Percentiles rank a stretch among this genome's conserved stretches.
phyloP scores from a whole-genome alignment of 106 monocot species.

The Vanilla planifolia region DNA sequence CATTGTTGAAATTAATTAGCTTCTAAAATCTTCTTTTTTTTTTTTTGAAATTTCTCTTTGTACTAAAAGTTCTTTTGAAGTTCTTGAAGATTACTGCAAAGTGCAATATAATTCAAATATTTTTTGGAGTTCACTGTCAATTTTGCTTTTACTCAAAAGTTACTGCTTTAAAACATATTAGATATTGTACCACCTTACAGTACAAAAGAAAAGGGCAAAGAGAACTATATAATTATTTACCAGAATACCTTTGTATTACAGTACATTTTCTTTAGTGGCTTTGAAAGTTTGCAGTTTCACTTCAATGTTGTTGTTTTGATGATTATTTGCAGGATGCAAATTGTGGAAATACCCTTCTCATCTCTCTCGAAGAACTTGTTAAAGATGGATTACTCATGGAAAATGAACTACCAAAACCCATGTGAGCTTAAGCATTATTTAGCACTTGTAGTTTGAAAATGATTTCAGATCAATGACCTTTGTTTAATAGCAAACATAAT shows the following conservation, averaged over 20 bases:
- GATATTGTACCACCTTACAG: background rate
- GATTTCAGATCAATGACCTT: background rate
- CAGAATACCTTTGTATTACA: background rate
- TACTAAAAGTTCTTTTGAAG: too few species aligned
- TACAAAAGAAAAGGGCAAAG: background rate
- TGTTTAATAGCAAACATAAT: background rate
- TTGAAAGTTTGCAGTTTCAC: background rate
- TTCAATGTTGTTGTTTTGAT: background rate
- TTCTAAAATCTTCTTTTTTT: background rate
- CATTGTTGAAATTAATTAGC: conserved; percentile 3
- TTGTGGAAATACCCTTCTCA: conserved; percentile 93
- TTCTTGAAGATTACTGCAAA: background rate
- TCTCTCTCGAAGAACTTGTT: conserved; percentile 91
- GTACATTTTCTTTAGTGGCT: background rate
- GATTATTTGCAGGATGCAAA: conserved; percentile 79
- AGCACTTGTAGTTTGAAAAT: conserved; percentile 7
- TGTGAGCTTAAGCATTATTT: conserved; percentile 40
- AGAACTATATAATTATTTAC: background rate
- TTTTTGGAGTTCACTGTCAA: background rate
- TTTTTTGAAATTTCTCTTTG: background rate
- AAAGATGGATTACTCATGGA: conserved; percentile 75
- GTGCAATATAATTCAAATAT: background rate
- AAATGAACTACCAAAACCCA: conserved; percentile 76
- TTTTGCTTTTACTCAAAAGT: background rate
- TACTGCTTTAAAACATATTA: background rate